Evolutionary conservation across 2,329 filamentous ascomycete genomes (phyloP), one percentile per base, ranked within the genome.

Genomic region (Westerdykella aurantiaca): DNA sequence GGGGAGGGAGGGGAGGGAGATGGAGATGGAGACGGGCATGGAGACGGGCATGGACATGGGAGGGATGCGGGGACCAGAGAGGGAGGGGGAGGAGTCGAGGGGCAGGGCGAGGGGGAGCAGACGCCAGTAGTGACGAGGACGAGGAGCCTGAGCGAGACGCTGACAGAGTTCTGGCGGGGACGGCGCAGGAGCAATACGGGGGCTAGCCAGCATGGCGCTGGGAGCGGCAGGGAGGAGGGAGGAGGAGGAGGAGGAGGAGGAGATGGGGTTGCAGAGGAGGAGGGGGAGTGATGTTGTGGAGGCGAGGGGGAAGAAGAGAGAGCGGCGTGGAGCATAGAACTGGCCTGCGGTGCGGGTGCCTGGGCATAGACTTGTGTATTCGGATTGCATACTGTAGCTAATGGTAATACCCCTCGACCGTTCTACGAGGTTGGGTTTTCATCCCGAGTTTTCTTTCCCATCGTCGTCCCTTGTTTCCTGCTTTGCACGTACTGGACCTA

Each of bases 101-200:
- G 4, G 6, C 18, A 21, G 18, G 6, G 18, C 3, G 18, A 21
- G 4, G 18, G 14, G 31, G 31, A 33, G 7, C 14, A 13, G 5
- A 6, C 12, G 33, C 33, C 33, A 3, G n/a, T 10, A 3, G n/a
- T 10, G 7, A 31, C 25, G 5, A 34, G 44, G 31, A 29, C 25
- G 13, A 13, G 37, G 29, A 47, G 44, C 33, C 16, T 42, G 6
- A 40, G 41, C 18, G 38, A 35, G 37, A 44, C 14, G 14, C 11
- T 35, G 45, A 29, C 22, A 22, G 37, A 43, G 13, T 31, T 41
- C 21, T 37, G 29, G 41, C 40, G 37, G 41, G 41, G 41, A 5
- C 13, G 16, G 6, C 10, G 38, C 3, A 31, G 38, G 12, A 40
- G 38, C 18, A 17, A 12, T 13, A 33, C 25, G 9, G 25, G 25